These are phyloP conservation scores for Megacollybia marginata DNA, from an alignment of 768 basidiomycete genomes.

Conservation along the genomic window DNA sequence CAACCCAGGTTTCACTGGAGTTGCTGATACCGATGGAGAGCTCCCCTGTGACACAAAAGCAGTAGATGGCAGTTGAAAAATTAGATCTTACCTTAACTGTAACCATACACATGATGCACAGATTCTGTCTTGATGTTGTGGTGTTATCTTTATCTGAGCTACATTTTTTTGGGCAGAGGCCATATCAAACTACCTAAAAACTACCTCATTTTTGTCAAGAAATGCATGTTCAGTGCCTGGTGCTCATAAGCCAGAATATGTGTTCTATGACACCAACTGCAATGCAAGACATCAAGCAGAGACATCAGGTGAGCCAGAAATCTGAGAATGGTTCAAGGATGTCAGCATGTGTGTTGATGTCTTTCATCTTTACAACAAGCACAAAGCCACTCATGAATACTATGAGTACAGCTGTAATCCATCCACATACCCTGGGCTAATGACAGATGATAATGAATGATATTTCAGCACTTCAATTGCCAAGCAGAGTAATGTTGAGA, in stretches of 20 bases:
- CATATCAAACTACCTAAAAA: not conserved
- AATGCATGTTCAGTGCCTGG: not conserved
- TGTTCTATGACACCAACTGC: not conserved
- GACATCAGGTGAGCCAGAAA: not conserved
- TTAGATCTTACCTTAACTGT: not conserved
- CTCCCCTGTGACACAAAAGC: not conserved
- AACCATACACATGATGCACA: not conserved
- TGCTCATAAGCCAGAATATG: not conserved
- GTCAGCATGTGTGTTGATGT: conserved; percentile 14
- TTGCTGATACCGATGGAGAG: not conserved
- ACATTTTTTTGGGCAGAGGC: conserved; percentile 19
- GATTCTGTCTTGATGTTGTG: not conserved
- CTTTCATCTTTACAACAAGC: conserved; percentile 11
- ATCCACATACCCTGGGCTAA: conserved; percentile 10
- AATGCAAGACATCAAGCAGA: not conserved
- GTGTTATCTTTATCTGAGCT: conserved; percentile 14
- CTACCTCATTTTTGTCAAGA: not conserved
- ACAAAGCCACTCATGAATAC: conserved; percentile 8
- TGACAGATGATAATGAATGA: conserved; percentile 13
- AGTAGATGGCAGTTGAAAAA: not conserved
- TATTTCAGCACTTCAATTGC: conserved; percentile 25
- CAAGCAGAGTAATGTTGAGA: conserved; percentile 28
- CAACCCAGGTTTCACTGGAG: not conserved
- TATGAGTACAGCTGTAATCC: conserved; percentile 13
- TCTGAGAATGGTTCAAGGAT: conserved; percentile 4